Evolutionary conservation across 768 basidiomycete genomes (phyloP).

Genomic region (Leccinum truebloodii): DNA sequence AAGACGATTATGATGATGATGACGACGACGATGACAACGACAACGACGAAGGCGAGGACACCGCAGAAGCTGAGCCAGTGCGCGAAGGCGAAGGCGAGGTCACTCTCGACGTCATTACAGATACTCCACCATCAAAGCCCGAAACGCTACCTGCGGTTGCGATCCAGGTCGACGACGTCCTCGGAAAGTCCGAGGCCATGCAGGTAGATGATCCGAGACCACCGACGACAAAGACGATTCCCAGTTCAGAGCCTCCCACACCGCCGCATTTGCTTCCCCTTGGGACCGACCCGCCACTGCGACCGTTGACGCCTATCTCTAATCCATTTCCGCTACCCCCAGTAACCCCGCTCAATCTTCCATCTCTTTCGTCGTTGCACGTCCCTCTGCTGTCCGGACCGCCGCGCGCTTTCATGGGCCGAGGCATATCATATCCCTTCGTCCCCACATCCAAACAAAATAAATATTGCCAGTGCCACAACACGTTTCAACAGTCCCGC

Average conservation of each 20-base stretch:
- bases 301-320: conserved; percentile 6
- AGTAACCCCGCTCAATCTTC: conserved; percentile 16
- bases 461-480: too few relatives aligned
- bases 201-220: neutral
- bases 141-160: neutral
- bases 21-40: neutral
- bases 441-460: too few relatives aligned
- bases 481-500: too few relatives aligned
- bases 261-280: neutral
- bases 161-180: conserved; percentile 8
- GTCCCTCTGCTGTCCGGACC: conserved; percentile 35
- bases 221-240: neutral
- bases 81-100: conserved; percentile 21
- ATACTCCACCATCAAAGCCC: conserved; percentile 1
- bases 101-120: conserved; percentile 10
- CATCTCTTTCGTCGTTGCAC: conserved; percentile 31
- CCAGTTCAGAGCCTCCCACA: neutral
- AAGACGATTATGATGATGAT: conserved; percentile 34
- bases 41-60: conserved; percentile 33
- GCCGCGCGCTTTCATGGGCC: conserved; percentile 36
- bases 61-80: conserved; percentile 8
- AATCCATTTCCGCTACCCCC: conserved; percentile 9
- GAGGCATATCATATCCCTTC: conserved; percentile 17
- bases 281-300: neutral
- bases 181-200: neutral